Base-by-base conservation (phyloP, 2,329 filamentous ascomycete species). In the Leptoxyphium fumago region DNA sequence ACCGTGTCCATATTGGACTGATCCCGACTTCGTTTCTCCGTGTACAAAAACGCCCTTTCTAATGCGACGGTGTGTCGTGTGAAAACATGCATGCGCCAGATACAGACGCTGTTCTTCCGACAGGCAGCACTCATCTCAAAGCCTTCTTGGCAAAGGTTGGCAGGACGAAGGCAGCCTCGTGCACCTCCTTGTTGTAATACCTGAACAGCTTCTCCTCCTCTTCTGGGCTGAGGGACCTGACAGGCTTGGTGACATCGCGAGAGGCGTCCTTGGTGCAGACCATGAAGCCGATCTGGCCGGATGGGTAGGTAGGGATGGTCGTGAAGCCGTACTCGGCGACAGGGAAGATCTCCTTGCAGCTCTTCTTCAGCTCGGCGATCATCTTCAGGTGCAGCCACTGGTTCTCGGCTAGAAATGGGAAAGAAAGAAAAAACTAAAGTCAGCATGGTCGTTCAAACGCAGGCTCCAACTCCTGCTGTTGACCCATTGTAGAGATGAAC, bases 271-370 rank as follows among this genome's bases (percentile, higher is more conserved):
- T 96, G 81, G 76, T 84, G 80, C 91, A 96, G 63, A 98, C 85
- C 88, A 98, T 95, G 81, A 98, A 98, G 64, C 91, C 91, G 61
- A 98, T 98, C 74, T 98, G 91, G 64, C 91, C 91, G 45, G 86
- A 94, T 54, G 91, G 91, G 75, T 98, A 98, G 63, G 91, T 98
- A 47, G 91, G 91, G 67, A 98, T 98, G 59, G 89, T 96, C 61
- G 89, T 96, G 78, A 95, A 98, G 58, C 84, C 91, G 72, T 96
- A 98, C 72, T 98, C 91, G 65, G 84, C 91, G 50, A 85, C 84
- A 52, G 91, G 88, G 81, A 98, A 98, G 67, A 98, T 84, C 67
- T 91, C 82, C 67, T 82, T 82, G 82, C 89, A 95, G 62, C 87
- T 78, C 76, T 94, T 88, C 79, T 94, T 94, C 61, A 98, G 82